Evolutionary conservation across 805 yeast genomes (phyloP), one percentile per base, ranked within the genome.

Genomic region (Danielia reshetovae): DNA sequence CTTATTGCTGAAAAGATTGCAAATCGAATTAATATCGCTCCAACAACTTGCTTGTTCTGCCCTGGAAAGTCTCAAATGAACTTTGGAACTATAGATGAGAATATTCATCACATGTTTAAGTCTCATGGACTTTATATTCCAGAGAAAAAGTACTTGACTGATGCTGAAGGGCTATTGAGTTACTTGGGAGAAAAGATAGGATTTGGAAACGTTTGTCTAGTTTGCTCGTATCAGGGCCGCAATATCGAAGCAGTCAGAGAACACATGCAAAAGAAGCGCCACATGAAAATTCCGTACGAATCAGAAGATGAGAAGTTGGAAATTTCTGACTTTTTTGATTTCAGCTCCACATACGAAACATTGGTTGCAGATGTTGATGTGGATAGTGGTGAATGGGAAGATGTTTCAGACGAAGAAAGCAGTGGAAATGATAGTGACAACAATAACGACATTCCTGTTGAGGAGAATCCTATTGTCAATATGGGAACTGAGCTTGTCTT

Each of bases 211-310:
- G 75, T 82, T 45, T 93, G 98, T 57, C 60, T 90, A 30, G 74
- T 77, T 35, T 93, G 99, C 57, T 68, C 70, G 21, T 93, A 80
- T 55, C 83, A 85, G 58, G 97, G 97, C n/a, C 74, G 76, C 42
- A 77, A 79, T 35, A 54, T 90, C 19, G 94, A 85, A 51, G 84
- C 95, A 40, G 88, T 85, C 8, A 79, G 96, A 47, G 93, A 86
- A 27, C 99, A 93, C 59, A 81, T 87, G 84, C 49, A 70, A 4
- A 73, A 83, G 7, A 93, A 93, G 59, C 78, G 87, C 38, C 99
- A 93, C 59, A 83, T 90, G 65, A 75, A 78, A 52, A 72, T 93
- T 40, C 97, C 97, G 1, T 93, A 84, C 59, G 97, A 93, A 50
- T 60, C 77, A 0, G 81, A 77, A 35, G 81, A 81, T 38, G 95